Conservation (phyloP, 106 monocot species). For the Platanthera guangdongensis region DNA sequence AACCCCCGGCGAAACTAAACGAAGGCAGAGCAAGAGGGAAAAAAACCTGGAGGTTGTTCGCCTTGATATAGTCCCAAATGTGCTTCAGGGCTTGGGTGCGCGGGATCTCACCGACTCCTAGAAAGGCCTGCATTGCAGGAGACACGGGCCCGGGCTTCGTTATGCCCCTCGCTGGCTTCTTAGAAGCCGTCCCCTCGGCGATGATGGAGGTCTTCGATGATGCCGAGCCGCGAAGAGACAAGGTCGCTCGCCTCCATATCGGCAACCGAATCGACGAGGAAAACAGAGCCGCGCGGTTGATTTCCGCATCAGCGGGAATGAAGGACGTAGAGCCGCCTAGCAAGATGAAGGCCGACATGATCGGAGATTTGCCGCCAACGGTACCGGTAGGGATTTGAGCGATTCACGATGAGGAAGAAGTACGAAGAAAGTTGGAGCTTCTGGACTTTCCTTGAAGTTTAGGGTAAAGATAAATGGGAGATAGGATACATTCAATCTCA, state of each 20-base stretch:
- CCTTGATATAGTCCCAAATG: constrained; percentile 67
- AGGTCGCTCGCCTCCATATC: neutral
- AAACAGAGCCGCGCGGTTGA: neutral
- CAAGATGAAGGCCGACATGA: neutral
- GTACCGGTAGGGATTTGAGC: neutral
- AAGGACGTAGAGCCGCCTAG: neutral
- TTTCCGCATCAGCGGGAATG: neutral
- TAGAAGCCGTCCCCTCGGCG: constrained; percentile 16
- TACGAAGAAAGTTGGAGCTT: too few species aligned
- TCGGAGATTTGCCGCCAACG: neutral
- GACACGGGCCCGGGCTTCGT: constrained; percentile 47
- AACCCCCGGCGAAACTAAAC: neutral
- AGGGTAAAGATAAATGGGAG: too few species aligned
- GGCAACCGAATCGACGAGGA: neutral
- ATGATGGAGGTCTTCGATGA: constrained; percentile 1
- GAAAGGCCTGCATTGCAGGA: constrained; percentile 31
- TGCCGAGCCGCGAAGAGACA: constrained; percentile 10
- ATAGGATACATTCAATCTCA: too few species aligned
- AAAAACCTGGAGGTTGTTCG: constrained; percentile 57
- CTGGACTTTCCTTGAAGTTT: too few species aligned
- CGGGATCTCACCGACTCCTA: constrained; percentile 41
- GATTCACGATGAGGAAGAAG: too few species aligned
- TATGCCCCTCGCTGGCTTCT: constrained; percentile 37
- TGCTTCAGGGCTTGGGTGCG: constrained; percentile 49
- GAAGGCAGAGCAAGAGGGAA: neutral